Evolutionary conservation across 176 grass and related monocot genomes (phyloP).

Genomic region (Pontederia paniculata): DNA sequence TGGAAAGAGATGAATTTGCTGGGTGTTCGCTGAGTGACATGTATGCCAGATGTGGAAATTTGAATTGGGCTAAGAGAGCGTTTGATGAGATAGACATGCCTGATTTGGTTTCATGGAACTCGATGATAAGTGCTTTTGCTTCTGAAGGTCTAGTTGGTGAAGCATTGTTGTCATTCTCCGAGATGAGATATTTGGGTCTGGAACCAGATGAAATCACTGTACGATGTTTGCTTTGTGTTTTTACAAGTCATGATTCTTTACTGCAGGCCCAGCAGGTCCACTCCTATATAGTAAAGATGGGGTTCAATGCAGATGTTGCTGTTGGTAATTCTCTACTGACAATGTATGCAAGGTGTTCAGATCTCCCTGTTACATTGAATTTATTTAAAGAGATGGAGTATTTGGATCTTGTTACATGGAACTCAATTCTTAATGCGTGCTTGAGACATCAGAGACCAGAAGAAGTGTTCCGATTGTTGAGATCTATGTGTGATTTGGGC

Average conservation of each 20-base stretch:
- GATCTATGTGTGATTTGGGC: background rate
- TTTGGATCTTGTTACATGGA: slow-evolving; percentile 24
- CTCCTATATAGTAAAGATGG: slow-evolving; percentile 11
- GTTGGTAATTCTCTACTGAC: slow-evolving; percentile 13
- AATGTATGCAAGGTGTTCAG: slow-evolving; percentile 15
- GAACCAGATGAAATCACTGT: slow-evolving; percentile 18
- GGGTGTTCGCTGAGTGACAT: slow-evolving; percentile 26
- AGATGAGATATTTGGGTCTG: slow-evolving; percentile 12
- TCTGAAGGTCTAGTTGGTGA: slow-evolving; percentile 10
- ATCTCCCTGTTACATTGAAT: background rate
- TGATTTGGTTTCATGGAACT: slow-evolving; percentile 25
- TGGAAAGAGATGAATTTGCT: slow-evolving; percentile 16
- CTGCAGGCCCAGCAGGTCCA: slow-evolving; percentile 2
- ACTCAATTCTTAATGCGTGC: slow-evolving; percentile 20
- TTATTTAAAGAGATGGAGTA: slow-evolving; percentile 12
- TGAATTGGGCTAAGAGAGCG: slow-evolving; percentile 12
- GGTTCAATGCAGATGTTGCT: slow-evolving; percentile 11
- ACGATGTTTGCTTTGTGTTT: slow-evolving; percentile 21
- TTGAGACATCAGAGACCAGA: slow-evolving; percentile 6
- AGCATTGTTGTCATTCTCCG: slow-evolving; percentile 6
- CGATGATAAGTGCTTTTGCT: slow-evolving; percentile 16
- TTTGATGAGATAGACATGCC: slow-evolving; percentile 19
- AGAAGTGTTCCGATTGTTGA: slow-evolving; percentile 4
- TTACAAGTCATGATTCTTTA: slow-evolving; percentile 4
- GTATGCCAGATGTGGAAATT: slow-evolving; percentile 19